These are phyloP conservation scores for Laburnicola sp. DNA, from an alignment of 2,329 filamentous ascomycete genomes.

Conservation along the genomic window DNA sequence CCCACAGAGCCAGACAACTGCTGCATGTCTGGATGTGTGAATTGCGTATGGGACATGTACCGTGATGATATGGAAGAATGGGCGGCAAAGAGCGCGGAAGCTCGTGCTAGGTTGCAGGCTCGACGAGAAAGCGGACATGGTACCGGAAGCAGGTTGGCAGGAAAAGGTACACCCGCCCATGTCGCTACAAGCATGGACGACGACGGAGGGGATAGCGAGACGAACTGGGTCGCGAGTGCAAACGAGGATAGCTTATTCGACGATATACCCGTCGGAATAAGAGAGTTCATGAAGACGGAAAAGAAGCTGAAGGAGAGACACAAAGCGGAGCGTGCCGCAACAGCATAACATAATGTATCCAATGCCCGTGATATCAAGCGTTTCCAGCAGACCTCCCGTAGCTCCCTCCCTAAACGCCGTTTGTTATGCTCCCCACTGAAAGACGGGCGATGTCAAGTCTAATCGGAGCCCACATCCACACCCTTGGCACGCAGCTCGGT, in stretches of 20 bases:
- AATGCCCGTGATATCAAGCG: slow-evolving; percentile 17
- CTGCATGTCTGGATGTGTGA: slow-evolving; percentile 98
- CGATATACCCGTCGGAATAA: slow-evolving; percentile 84
- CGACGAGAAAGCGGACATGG: slow-evolving; percentile 31
- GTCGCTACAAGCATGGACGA: slow-evolving; percentile 71
- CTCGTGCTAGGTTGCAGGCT: slow-evolving; percentile 57
- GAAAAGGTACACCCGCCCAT: slow-evolving; percentile 50
- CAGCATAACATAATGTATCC: slow-evolving; percentile 17
- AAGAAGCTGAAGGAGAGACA: slow-evolving; percentile 84
- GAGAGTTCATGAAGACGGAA: slow-evolving; percentile 97
- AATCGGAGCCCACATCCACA: slow-evolving; percentile 71
- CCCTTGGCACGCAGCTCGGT: slow-evolving; percentile 72
- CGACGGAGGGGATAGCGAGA: slow-evolving; percentile 74
- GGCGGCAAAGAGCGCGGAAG: slow-evolving; percentile 67
- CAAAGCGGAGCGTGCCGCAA: slow-evolving; percentile 55
- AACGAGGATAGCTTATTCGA: slow-evolving; percentile 70
- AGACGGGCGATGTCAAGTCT: slow-evolving; percentile 11
- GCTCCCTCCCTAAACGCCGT: background rate
- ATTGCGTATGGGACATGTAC: slow-evolving; percentile 94
- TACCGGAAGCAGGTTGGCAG: slow-evolving; percentile 42
- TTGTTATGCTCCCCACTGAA: slow-evolving; percentile 4
- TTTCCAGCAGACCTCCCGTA: background rate
- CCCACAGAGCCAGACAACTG: slow-evolving; percentile 95
- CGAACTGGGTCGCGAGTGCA: slow-evolving; percentile 59
- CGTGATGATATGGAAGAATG: slow-evolving; percentile 92